These are phyloP conservation scores for Teratosphaeria zuluensis DNA, from an alignment of 2,329 filamentous ascomycete genomes.

Conservation along the genomic window DNA sequence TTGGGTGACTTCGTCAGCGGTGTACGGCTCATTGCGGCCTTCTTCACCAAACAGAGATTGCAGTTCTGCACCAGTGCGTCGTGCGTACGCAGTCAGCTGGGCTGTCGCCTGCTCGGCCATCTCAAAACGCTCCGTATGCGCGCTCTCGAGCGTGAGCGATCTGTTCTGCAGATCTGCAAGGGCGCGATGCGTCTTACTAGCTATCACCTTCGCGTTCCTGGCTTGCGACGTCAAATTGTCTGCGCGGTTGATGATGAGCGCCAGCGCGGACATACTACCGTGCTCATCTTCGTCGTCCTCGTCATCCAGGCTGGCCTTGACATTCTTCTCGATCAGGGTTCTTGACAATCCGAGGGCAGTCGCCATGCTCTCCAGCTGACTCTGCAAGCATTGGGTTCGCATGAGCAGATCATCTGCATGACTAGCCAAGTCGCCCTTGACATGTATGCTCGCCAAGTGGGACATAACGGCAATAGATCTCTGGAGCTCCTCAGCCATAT, in stretches of 20 bases:
- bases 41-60: conserved; percentile 61
- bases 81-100: conserved; percentile 56
- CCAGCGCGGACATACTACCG: conserved; percentile 35
- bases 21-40: conserved; percentile 57
- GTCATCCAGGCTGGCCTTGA: conserved; percentile 38
- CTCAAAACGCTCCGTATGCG: conserved; percentile 60
- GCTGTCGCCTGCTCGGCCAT: conserved; percentile 55
- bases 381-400: conserved; percentile 66
- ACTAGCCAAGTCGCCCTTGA: conserved; percentile 58
- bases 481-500: conserved; percentile 71
- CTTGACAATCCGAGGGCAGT: conserved; percentile 55
- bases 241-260: conserved; percentile 59
- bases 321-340: conserved; percentile 55
- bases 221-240: conserved; percentile 66
- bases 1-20: conserved; percentile 55
- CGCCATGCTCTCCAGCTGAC: conserved; percentile 69
- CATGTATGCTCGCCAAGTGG: conserved; percentile 76
- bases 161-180: conserved; percentile 68
- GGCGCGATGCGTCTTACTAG: conserved; percentile 66
- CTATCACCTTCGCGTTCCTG: conserved; percentile 73
- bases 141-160: conserved; percentile 61
- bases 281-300: conserved; percentile 52
- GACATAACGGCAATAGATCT: conserved; percentile 73
- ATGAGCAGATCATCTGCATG: conserved; percentile 74
- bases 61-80: conserved; percentile 57